Evolutionary conservation across 176 grass and related monocot genomes (phyloP).

Genomic region (Canna indica): DNA sequence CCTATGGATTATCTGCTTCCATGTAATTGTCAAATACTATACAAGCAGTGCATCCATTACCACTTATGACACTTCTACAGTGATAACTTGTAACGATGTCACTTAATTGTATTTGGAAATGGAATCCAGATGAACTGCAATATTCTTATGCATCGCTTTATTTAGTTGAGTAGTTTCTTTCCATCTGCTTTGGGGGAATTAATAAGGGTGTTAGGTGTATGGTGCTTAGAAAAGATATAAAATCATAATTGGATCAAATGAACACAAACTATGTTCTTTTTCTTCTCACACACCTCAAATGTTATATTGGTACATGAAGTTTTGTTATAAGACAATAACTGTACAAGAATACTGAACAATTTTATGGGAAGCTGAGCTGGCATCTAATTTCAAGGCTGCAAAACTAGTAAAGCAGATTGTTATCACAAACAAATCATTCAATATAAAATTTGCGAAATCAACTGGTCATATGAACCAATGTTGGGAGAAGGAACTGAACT

Average conservation of each 20-base stretch:
- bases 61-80: too few relatives aligned
- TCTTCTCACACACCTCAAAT: too few relatives aligned
- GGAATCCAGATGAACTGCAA: too few relatives aligned
- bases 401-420: neutral
- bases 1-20: too few relatives aligned
- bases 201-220: neutral
- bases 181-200: neutral
- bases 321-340: neutral
- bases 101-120: too few relatives aligned
- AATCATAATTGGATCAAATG: neutral
- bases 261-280: neutral
- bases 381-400: neutral
- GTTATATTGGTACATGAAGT: too few relatives aligned
- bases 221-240: too few relatives aligned
- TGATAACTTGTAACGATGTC: too few relatives aligned
- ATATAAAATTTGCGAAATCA: neutral
- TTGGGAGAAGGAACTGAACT: too few relatives aligned
- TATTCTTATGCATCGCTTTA: neutral
- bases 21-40: neutral
- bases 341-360: neutral
- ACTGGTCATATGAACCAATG: neutral
- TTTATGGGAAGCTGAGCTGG: neutral
- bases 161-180: neutral
- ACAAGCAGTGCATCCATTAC: neutral
- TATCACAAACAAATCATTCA: neutral